Base-by-base conservation (phyloP, 148 eudicot genomes). In the Camellia lanceoleosa region DNA sequence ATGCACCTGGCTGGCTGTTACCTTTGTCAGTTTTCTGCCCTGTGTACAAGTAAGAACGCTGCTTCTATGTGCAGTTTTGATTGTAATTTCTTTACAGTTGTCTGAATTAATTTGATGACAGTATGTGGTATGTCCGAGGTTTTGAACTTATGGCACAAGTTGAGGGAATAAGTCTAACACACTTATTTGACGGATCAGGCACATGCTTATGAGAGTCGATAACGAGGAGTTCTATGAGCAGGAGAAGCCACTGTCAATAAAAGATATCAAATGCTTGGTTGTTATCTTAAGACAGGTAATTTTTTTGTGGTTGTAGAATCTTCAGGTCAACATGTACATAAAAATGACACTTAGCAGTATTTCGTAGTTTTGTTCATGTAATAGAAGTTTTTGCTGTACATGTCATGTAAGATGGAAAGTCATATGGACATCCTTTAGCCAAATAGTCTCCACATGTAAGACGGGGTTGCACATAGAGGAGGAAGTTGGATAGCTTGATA, bases 21-120 rank as follows among this genome's bases (percentile, higher is more conserved):
- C 99, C 99, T 52, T 84, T 96, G 82, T 91, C 97, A 79, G 99
- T 89, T 76, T 96, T 96, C 89, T 96, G 99, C 82, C 99, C 99
- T 79, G 87, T 96, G 54, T 96, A 96, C 74, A 93, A 93, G 99
- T 96, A 90, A 85, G 98, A 73, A 72, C 76, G 58, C 30, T 75
- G 67, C 19, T 61, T 51, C 9, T 30, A 8, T 19, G 13, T 55
- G 69, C 23, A 30, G 7, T 14, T 51, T 73, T 56, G 3, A 43
- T 74, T 15, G 43, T 55, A 44, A 49, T n/a, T 44, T 69, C 44
- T 43, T 11, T 62, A 38, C 14, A 15, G 76, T 74, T 64, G 15
- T 59, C 60, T 42, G 15, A n/a, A 41, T 38, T 73, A 20, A 14
- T 38, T 73, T 64, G 14, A 55, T 52, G 23, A 7, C 54, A 18